Conservation (phyloP, 2,329 filamentous ascomycete genomes). For the Sporothrix euskadiensis region DNA sequence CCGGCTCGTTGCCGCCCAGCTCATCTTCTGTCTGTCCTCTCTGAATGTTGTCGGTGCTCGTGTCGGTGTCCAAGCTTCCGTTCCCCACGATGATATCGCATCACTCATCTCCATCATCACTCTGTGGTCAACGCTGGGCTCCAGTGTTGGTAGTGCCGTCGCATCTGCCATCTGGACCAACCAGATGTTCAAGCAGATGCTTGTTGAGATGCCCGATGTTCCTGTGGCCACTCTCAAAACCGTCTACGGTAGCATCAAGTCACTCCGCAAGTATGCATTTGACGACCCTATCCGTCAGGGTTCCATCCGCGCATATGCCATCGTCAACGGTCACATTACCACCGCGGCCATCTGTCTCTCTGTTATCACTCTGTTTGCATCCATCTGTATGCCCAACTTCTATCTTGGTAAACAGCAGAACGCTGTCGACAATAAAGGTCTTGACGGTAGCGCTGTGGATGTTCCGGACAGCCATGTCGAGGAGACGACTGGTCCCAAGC, state of each 20-base stretch:
- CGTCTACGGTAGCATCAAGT: slow-evolving; percentile 53
- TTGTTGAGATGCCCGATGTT: slow-evolving; percentile 51
- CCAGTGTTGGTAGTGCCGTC: slow-evolving; percentile 51
- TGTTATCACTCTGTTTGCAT: slow-evolving; percentile 40
- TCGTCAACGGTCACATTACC: slow-evolving; percentile 38
- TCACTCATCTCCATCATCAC: slow-evolving; percentile 55
- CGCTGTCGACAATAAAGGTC: slow-evolving; percentile 33
- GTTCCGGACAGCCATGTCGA: background rate
- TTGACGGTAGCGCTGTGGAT: slow-evolving; percentile 22
- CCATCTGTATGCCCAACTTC: slow-evolving; percentile 47
- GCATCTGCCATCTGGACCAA: slow-evolving; percentile 53
- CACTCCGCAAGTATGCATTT: slow-evolving; percentile 54
- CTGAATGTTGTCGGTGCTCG: slow-evolving; percentile 56
- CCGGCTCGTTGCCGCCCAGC: slow-evolving; percentile 52
- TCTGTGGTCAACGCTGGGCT: slow-evolving; percentile 31
- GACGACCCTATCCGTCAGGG: slow-evolving; percentile 58
- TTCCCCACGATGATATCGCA: slow-evolving; percentile 53
- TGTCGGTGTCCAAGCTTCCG: slow-evolving; percentile 54
- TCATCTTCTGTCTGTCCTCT: slow-evolving; percentile 54
- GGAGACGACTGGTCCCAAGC: background rate
- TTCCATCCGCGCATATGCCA: slow-evolving; percentile 59
- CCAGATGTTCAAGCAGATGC: slow-evolving; percentile 49
- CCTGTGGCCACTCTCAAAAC: slow-evolving; percentile 44
- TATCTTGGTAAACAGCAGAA: slow-evolving; percentile 35
- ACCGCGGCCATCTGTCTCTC: slow-evolving; percentile 39